A percentile compares a stretch with the other conserved stretches of the same genome.
These are phyloP conservation scores for Penicillium hesseltinei DNA, from an alignment of 2,329 filamentous ascomycete genomes.

Conservation along the genomic window DNA sequence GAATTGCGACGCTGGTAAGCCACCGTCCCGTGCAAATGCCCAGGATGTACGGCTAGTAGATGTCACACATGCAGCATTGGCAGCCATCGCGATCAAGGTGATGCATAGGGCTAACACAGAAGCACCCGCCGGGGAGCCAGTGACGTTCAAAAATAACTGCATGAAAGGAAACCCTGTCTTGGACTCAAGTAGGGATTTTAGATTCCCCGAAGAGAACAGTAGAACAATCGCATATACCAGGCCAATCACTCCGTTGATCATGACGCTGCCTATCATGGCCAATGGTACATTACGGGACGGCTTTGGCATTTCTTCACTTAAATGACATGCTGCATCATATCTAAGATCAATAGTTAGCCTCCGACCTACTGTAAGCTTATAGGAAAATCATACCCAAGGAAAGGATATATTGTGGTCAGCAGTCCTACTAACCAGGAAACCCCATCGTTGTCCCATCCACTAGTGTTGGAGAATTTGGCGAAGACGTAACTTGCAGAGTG, in stretches of 20 bases:
- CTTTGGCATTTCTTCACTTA: slow-evolving; percentile 37
- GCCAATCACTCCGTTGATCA: slow-evolving; percentile 49
- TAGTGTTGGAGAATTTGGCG: slow-evolving; percentile 19
- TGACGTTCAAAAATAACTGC: slow-evolving; percentile 36
- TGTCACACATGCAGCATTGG: slow-evolving; percentile 20
- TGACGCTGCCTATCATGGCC: slow-evolving; percentile 34
- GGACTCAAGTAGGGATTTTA: slow-evolving; percentile 41
- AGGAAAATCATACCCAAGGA: slow-evolving; percentile 12
- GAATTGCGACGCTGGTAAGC: slow-evolving; percentile 46
- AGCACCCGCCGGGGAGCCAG: slow-evolving; percentile 13
- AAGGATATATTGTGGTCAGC: slow-evolving; percentile 20
- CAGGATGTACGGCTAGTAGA: slow-evolving; percentile 34
- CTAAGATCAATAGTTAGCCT: slow-evolving; percentile 4
- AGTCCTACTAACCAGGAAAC: slow-evolving; percentile 22
- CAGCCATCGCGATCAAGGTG: slow-evolving; percentile 15
- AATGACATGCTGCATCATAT: slow-evolving; percentile 45
- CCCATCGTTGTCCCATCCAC: slow-evolving; percentile 21
- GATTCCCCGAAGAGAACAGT: slow-evolving; percentile 45
- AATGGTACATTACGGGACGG: slow-evolving; percentile 31
- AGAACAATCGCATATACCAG: slow-evolving; percentile 45
- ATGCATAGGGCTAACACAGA: slow-evolving; percentile 16
- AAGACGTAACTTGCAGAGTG: slow-evolving; percentile 19
- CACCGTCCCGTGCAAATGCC: slow-evolving; percentile 54
- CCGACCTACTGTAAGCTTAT: too few species aligned
- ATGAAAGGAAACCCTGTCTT: slow-evolving; percentile 47